phyloP scores from a whole-genome alignment of 2,329 filamentous ascomycete genomes.

The Aspergillus melleus region DNA sequence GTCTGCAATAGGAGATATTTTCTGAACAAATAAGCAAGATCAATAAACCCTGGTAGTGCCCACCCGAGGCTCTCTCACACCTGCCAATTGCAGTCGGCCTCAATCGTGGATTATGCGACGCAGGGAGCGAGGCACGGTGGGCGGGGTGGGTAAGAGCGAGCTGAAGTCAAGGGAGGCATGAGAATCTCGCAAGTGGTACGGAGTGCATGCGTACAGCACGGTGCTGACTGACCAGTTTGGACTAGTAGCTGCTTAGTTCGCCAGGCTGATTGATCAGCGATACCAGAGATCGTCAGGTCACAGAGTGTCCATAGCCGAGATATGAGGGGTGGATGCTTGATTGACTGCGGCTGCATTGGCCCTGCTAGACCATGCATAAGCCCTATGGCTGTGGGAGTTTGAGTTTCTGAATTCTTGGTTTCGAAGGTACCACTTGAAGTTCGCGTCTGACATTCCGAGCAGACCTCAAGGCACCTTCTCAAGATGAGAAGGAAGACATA shows the following conservation, averaged over 20 bases:
- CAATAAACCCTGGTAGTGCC: neutral
- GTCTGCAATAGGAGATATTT: neutral
- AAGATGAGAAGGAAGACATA: neutral
- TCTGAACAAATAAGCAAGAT: neutral
- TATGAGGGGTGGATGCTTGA: neutral
- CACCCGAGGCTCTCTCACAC: neutral
- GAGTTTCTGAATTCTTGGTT: neutral
- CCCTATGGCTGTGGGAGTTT: neutral
- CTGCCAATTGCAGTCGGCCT: neutral
- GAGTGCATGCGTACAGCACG: neutral
- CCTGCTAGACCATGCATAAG: neutral
- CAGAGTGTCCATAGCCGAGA: neutral
- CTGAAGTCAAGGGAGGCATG: neutral
- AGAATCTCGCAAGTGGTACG: neutral
- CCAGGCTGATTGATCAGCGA: neutral
- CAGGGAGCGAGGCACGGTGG: neutral
- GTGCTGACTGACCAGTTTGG: neutral
- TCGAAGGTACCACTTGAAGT: neutral
- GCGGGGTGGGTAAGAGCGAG: neutral
- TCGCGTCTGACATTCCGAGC: neutral
- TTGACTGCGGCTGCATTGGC: neutral
- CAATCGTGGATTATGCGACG: neutral
- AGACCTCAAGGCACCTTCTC: neutral
- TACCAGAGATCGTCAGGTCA: neutral
- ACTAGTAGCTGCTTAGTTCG: neutral